Percentiles rank a stretch among this genome's conserved stretches.
Evolutionary conservation across 108 stramenopile species (phyloP).

Genomic region (Phaeodactylum tricornutum): DNA sequence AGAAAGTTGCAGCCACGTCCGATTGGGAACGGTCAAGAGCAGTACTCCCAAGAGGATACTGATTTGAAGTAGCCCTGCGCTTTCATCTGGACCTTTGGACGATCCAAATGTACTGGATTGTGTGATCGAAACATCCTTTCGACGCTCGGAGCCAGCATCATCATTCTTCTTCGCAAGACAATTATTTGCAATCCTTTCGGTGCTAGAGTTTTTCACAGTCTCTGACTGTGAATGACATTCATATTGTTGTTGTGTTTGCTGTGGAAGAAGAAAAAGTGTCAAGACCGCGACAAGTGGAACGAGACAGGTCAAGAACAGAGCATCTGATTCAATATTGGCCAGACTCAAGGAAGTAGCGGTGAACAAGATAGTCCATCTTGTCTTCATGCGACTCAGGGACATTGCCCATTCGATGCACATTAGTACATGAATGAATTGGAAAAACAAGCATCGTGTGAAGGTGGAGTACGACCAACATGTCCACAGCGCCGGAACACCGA

Average conservation of each 20-base stretch:
- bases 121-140: constrained; percentile 20
- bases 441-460: constrained; percentile 38
- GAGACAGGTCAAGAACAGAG: constrained; percentile 4
- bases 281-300: constrained; percentile 4
- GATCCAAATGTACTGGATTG: constrained; percentile 22
- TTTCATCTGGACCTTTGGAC: no score
- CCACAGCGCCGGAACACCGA: constrained; percentile 64
- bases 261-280: constrained; percentile 7
- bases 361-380: constrained; percentile 7
- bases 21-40: constrained; percentile 54
- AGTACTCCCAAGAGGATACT: no score
- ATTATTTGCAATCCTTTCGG: no score
- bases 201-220: no score
- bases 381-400: neutral
- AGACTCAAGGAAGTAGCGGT: constrained; percentile 10
- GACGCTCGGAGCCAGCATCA: no score
- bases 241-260: no score
- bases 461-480: constrained; percentile 22
- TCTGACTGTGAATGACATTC: no score
- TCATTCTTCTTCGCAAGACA: no score
- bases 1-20: constrained; percentile 28
- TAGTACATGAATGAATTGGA: constrained; percentile 41
- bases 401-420: constrained; percentile 38
- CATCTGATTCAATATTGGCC: constrained; percentile 6
- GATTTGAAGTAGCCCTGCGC: no score